phyloP scores from a whole-genome alignment of 257 asterid genomes.

The Echium plantagineum region DNA sequence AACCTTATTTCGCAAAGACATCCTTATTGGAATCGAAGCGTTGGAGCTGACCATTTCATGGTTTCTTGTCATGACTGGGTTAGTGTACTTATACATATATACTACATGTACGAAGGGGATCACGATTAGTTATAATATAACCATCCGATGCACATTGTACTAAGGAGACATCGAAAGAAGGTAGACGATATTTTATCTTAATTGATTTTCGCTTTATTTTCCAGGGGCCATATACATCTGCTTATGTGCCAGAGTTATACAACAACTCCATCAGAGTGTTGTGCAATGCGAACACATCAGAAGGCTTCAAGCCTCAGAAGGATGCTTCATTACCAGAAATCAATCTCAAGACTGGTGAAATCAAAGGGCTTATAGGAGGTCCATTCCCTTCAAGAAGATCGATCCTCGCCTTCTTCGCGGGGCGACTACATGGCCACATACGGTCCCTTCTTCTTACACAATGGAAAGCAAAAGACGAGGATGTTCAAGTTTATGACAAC shows the following conservation, averaged over 20 bases:
- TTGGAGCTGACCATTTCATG: constrained; percentile 83
- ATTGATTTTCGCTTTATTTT: neutral
- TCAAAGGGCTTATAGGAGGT: constrained; percentile 61
- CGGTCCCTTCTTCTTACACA: constrained; percentile 40
- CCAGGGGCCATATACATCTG: constrained; percentile 59
- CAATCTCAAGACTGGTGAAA: constrained; percentile 55
- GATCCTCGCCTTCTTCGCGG: constrained; percentile 73
- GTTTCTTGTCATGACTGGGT: constrained; percentile 96
- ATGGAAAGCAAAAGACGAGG: constrained; percentile 52
- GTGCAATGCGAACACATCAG: constrained; percentile 81
- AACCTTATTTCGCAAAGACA: constrained; percentile 36
- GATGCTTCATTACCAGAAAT: constrained; percentile 66
- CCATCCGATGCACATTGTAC: too few relatives aligned
- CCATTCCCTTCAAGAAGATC: constrained; percentile 48
- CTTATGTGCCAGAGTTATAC: constrained; percentile 47
- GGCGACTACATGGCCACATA: constrained; percentile 63
- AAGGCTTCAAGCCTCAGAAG: constrained; percentile 65
- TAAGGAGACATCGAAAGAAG: too few relatives aligned
- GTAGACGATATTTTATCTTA: neutral
- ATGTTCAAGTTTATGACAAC: constrained; percentile 20
- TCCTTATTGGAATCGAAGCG: constrained; percentile 69
- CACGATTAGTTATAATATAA: too few relatives aligned
- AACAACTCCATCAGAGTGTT: constrained; percentile 63
- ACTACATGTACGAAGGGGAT: too few relatives aligned
- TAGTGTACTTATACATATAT: too few relatives aligned